A percentile compares a stretch with the other conserved stretches of the same genome.
These are phyloP conservation scores for Globisporangium mamillatum DNA, from an alignment of 352 stramenopile species.

Conservation along the genomic window DNA sequence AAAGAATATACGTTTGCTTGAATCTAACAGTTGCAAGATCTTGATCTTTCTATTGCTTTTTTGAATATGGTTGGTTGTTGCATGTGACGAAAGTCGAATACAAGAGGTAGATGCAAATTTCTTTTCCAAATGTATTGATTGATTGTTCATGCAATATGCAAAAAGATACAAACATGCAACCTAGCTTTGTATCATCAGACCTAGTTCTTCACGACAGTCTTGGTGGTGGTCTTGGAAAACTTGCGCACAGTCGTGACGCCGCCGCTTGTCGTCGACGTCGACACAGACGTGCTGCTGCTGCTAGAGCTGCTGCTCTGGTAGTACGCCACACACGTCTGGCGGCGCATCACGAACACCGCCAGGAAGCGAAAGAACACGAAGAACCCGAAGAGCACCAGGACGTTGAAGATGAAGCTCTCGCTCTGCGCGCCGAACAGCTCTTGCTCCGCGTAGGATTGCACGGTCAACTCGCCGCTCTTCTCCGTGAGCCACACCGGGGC, in stretches of 20 bases:
- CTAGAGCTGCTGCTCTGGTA: constrained; percentile 3
- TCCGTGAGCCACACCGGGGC: constrained; percentile 2
- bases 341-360: constrained; percentile 12
- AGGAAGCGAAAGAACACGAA: constrained; percentile 16
- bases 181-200: neutral
- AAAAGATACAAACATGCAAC: neutral
- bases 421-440: constrained; percentile 6
- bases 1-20: neutral
- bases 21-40: neutral
- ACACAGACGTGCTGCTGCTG: constrained; percentile 3
- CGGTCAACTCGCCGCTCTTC: constrained; percentile 9
- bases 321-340: constrained; percentile 3
- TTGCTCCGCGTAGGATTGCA: constrained; percentile 15
- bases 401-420: constrained; percentile 8
- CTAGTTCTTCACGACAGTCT: constrained; percentile 14
- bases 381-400: constrained; percentile 11
- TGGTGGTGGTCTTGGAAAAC: constrained; percentile 9
- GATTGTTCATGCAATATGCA: neutral
- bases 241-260: constrained; percentile 10
- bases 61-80: neutral
- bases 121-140: neutral
- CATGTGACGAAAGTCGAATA: neutral
- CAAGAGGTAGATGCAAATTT: neutral
- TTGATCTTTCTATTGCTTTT: neutral
- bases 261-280: constrained; percentile 4